Evolutionary conservation across 169 alveolate species (phyloP).

Genomic region (Eimeria necatrix): DNA sequence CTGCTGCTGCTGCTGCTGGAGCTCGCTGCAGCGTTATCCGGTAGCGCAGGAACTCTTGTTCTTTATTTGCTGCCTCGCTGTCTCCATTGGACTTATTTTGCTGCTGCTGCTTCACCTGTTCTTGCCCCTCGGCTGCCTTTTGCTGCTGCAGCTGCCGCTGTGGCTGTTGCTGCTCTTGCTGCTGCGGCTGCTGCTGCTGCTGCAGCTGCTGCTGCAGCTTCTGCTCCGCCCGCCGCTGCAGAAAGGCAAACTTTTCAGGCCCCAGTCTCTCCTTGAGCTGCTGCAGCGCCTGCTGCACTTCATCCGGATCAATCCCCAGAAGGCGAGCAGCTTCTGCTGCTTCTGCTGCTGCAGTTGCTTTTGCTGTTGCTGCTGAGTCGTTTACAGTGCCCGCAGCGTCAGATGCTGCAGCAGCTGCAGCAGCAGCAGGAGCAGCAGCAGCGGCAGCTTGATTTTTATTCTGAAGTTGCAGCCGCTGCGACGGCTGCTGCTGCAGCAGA

Average conservation of each 20-base stretch:
- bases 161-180: constrained; percentile 23
- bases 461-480: constrained; percentile 47
- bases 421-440: background rate
- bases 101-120: constrained; percentile 19
- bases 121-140: background rate
- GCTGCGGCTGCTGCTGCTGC: constrained; percentile 65
- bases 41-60: background rate
- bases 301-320: background rate
- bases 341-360: constrained; percentile 29
- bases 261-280: constrained; percentile 25
- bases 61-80: background rate
- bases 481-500: constrained; percentile 36
- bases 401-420: background rate
- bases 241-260: constrained; percentile 3
- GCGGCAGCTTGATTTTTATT: background rate
- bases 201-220: constrained; percentile 69
- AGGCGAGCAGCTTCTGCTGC: constrained; percentile 51
- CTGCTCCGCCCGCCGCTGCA: constrained; percentile 43
- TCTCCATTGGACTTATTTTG: background rate
- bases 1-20: constrained; percentile 41
- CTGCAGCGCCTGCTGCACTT: constrained; percentile 44
- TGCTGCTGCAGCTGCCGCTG: constrained; percentile 7
- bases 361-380: constrained; percentile 4
- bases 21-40: constrained; percentile 47
- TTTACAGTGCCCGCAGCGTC: no score